Evolutionary conservation across 2,329 filamentous ascomycete species (phyloP).

Genomic region (Karstenula rhodostoma): DNA sequence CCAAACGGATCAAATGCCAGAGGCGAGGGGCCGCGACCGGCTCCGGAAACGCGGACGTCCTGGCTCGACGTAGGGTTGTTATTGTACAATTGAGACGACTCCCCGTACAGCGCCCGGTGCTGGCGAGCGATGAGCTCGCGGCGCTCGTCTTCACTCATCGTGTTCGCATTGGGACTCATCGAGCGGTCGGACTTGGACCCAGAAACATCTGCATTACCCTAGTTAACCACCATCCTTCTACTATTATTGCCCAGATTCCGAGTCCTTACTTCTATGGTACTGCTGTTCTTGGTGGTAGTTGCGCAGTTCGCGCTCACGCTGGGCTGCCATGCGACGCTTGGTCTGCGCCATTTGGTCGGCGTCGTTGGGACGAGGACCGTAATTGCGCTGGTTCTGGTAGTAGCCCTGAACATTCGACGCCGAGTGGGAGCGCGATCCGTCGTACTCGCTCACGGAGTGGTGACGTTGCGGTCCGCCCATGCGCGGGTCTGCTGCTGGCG

Average conservation of each 20-base stretch:
- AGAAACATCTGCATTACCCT: constrained; percentile 74
- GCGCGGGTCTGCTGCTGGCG: constrained; percentile 69
- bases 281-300: constrained; percentile 99
- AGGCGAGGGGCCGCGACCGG: constrained; percentile 77
- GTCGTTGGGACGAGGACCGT: constrained; percentile 87
- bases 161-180: constrained; percentile 79
- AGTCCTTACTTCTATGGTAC: constrained; percentile 98
- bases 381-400: constrained; percentile 85
- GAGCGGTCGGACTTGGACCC: constrained; percentile 85
- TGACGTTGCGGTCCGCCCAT: constrained; percentile 74
- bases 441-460: constrained; percentile 86
- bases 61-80: constrained; percentile 72
- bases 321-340: constrained; percentile 98
- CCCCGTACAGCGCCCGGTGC: constrained; percentile 91
- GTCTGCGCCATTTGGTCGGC: constrained; percentile 99
- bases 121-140: constrained; percentile 96
- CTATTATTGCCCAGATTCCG: constrained; percentile 74
- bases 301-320: constrained; percentile 97
- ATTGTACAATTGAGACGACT: constrained; percentile 71
- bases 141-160: constrained; percentile 94
- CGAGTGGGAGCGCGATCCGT: constrained; percentile 75
- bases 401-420: constrained; percentile 88
- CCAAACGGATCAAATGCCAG: constrained; percentile 77
- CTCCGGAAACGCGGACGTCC: constrained; percentile 67
- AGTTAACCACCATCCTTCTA: constrained; percentile 53